phyloP scores from a whole-genome alignment of 192 early-diverging fungal genomes.

The Coemansia javaensis region DNA sequence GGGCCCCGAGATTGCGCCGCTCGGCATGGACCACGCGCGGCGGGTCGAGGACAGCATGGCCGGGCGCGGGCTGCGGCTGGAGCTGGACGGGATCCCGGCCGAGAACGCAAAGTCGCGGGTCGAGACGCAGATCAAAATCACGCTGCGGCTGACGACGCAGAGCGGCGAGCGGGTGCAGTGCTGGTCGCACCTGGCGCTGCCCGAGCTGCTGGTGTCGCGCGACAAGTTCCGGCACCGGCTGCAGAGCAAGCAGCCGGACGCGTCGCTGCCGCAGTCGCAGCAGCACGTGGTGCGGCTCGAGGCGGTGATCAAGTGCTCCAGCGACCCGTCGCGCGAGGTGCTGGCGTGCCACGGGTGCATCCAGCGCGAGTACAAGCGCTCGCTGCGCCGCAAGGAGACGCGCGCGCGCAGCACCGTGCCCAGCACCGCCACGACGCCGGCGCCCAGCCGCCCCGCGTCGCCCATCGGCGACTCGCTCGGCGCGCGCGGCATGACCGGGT shows the following conservation, averaged over 20 bases:
- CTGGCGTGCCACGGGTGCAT: constrained; percentile 80
- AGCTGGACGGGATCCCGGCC: constrained; percentile 41
- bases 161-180: constrained; percentile 64
- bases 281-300: constrained; percentile 68
- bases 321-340: constrained; percentile 68
- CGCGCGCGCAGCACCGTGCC: constrained; percentile 29
- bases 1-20: too few relatives aligned
- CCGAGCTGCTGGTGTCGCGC: constrained; percentile 76
- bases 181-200: constrained; percentile 83
- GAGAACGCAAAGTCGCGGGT: constrained; percentile 78
- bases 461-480: constrained; percentile 43
- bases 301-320: constrained; percentile 80
- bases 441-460: constrained; percentile 53
- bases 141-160: constrained; percentile 70
- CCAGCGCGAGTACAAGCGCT: constrained; percentile 73
- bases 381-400: constrained; percentile 55
- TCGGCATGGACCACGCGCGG: constrained; percentile 23
- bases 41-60: constrained; percentile 36
- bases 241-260: constrained; percentile 21
- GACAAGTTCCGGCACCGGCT: constrained; percentile 64
- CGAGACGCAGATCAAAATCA: constrained; percentile 93
- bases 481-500: constrained; percentile 38
- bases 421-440: constrained; percentile 54
- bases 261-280: constrained; percentile 37
- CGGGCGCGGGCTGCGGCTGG: constrained; percentile 28